phyloP scores from a whole-genome alignment of 257 asterid species.

The Prunella vulgaris region DNA sequence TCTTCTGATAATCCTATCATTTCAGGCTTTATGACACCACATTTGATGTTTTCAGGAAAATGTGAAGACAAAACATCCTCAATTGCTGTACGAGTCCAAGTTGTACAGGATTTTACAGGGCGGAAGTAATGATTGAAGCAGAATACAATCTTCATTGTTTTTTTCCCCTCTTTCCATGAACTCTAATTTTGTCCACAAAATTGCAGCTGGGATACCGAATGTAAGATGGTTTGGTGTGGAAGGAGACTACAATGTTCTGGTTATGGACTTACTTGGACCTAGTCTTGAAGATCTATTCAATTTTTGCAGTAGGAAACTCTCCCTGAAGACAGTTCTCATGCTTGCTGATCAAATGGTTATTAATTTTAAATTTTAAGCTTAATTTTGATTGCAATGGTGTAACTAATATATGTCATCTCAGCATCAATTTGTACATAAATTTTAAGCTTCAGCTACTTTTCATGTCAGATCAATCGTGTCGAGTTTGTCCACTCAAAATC shows the following conservation, averaged over 20 bases:
- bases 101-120: slow-evolving; percentile 91
- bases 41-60: slow-evolving; percentile 55
- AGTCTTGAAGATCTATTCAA: slow-evolving; percentile 98
- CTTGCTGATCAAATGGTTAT: slow-evolving; percentile 98
- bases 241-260: slow-evolving; percentile 95
- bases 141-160: slow-evolving; percentile 11
- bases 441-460: slow-evolving; percentile 14
- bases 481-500: slow-evolving; percentile 92
- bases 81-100: slow-evolving; percentile 89
- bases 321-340: slow-evolving; percentile 97
- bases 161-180: slow-evolving; percentile 4
- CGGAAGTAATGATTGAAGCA: slow-evolving; percentile 66
- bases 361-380: slow-evolving; percentile 15
- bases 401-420: slow-evolving; percentile 1
- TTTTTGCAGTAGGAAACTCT: slow-evolving; percentile 89
- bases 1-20: background rate
- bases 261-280: slow-evolving; percentile 99
- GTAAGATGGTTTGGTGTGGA: slow-evolving; percentile 96
- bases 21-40: slow-evolving; percentile 14
- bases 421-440: background rate
- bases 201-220: slow-evolving; percentile 91
- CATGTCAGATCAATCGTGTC: slow-evolving; percentile 85
- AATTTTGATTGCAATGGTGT: background rate
- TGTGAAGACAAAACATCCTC: slow-evolving; percentile 96
- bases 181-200: slow-evolving; percentile 18